Percentiles rank a stretch among this genome's conserved stretches.
These are phyloP conservation scores for Hymenoscyphus fraxineus DNA, from an alignment of 2,329 filamentous ascomycete genomes.

Conservation along the genomic window DNA sequence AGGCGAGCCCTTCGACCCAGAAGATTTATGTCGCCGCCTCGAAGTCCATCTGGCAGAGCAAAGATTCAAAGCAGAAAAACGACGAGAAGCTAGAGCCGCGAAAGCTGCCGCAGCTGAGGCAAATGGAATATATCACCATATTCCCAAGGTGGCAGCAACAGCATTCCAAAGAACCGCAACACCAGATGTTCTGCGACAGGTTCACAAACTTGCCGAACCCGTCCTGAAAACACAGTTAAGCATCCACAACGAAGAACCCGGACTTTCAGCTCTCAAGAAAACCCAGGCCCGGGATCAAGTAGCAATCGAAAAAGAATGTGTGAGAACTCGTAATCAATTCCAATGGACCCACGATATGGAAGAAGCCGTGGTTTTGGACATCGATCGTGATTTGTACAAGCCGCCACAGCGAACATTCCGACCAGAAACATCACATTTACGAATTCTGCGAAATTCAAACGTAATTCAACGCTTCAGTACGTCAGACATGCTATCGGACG, in stretches of 20 bases:
- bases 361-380: conserved; percentile 35
- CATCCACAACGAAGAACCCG: conserved; percentile 29
- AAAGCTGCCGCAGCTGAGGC: conserved; percentile 19
- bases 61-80: conserved; percentile 37
- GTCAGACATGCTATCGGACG: conserved; percentile 25
- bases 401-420: conserved; percentile 36
- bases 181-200: conserved; percentile 39
- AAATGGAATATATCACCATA: conserved; percentile 42
- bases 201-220: conserved; percentile 43
- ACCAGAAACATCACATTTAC: conserved; percentile 23
- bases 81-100: conserved; percentile 21
- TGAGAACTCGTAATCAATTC: conserved; percentile 43
- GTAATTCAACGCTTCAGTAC: conserved; percentile 25
- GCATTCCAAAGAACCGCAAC: conserved; percentile 55
- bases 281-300: conserved; percentile 27
- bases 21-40: conserved; percentile 52
- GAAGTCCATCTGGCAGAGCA: conserved; percentile 49
- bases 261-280: conserved; percentile 20
- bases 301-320: conserved; percentile 37
- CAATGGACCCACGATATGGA: conserved; percentile 40
- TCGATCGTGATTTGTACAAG: conserved; percentile 30
- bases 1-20: conserved; percentile 46
- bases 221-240: conserved; percentile 42
- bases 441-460: conserved; percentile 8
- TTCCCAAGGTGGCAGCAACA: conserved; percentile 51